Conservation (phyloP, 2,329 filamentous ascomycete genomes). For the Fusarium nematophilum region DNA sequence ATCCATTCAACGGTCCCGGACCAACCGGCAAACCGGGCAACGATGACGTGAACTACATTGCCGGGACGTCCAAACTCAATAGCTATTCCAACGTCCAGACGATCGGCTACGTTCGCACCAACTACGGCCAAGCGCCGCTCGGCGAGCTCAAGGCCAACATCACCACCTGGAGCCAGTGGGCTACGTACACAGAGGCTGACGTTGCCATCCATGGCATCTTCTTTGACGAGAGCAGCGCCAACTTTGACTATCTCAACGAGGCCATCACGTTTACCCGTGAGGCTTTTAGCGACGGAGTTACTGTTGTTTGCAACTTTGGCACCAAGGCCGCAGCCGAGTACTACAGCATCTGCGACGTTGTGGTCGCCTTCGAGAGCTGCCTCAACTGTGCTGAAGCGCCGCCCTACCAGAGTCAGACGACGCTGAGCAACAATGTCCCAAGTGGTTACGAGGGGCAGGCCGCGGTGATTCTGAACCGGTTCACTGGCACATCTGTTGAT, state of each 20-base stretch:
- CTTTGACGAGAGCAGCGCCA: conserved; percentile 32
- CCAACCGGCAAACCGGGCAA: conserved; percentile 29
- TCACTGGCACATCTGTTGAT: conserved; percentile 24
- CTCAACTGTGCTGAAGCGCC: conserved; percentile 30
- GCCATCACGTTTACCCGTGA: conserved; percentile 22
- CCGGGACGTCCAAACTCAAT: conserved; percentile 38
- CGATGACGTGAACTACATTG: conserved; percentile 36
- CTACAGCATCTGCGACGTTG: conserved; percentile 41
- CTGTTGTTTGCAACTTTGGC: conserved; percentile 41
- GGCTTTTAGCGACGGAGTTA: conserved; percentile 16
- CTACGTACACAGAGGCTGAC: conserved; percentile 16
- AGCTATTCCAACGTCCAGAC: conserved; percentile 33
- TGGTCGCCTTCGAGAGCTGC: conserved; percentile 42
- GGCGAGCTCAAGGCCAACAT: conserved; percentile 37
- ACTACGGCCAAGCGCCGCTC: conserved; percentile 27
- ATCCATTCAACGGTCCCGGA: conserved; percentile 39
- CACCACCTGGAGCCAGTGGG: conserved; percentile 34
- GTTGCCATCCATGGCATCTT: conserved; percentile 39
- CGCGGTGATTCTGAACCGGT: conserved; percentile 34
- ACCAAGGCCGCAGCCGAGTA: conserved; percentile 16
- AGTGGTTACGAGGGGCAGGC: conserved; percentile 2
- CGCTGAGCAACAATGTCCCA: conserved; percentile 30
- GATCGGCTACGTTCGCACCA: conserved; percentile 40
- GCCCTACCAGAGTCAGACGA: conserved; percentile 30
- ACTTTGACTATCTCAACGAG: conserved; percentile 33